These are phyloP conservation scores for Hippophae tibetana DNA, from an alignment of 306 rosid species.

Conservation along the genomic window DNA sequence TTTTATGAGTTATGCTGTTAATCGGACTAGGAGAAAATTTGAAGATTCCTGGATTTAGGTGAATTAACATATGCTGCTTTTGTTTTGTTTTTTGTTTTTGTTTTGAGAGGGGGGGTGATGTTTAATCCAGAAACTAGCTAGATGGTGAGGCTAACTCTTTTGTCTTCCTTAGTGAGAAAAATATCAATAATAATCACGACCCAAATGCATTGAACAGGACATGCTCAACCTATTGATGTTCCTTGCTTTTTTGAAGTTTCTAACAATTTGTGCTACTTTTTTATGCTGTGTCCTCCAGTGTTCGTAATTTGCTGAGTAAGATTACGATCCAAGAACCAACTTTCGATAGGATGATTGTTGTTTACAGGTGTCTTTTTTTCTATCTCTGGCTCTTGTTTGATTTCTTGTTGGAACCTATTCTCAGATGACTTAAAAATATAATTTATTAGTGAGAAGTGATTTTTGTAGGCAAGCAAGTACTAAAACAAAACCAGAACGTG, in stretches of 20 bases:
- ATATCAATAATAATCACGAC: too few species aligned
- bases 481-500: slow-evolving; percentile 42
- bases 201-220: not conserved
- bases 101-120: too few species aligned
- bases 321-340: slow-evolving; percentile 91
- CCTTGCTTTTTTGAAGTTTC: slow-evolving; percentile 2
- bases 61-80: too few species aligned
- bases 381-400: not conserved
- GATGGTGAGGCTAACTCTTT: too few species aligned
- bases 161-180: too few species aligned
- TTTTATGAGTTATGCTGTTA: too few species aligned
- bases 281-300: slow-evolving; percentile 35
- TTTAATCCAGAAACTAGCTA: too few species aligned
- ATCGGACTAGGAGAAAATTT: too few species aligned
- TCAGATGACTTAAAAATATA: too few species aligned
- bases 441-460: slow-evolving; percentile 10
- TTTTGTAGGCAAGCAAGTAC: slow-evolving; percentile 53
- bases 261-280: slow-evolving; percentile 9
- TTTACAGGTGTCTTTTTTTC: slow-evolving; percentile 59
- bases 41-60: too few species aligned
- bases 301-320: slow-evolving; percentile 49
- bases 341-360: slow-evolving; percentile 83
- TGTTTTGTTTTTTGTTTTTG: too few species aligned
- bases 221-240: not conserved
- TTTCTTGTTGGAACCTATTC: not conserved